Evolutionary conservation across 179 eudicot genomes (phyloP).

Genomic region (Corrigiola litoralis): DNA sequence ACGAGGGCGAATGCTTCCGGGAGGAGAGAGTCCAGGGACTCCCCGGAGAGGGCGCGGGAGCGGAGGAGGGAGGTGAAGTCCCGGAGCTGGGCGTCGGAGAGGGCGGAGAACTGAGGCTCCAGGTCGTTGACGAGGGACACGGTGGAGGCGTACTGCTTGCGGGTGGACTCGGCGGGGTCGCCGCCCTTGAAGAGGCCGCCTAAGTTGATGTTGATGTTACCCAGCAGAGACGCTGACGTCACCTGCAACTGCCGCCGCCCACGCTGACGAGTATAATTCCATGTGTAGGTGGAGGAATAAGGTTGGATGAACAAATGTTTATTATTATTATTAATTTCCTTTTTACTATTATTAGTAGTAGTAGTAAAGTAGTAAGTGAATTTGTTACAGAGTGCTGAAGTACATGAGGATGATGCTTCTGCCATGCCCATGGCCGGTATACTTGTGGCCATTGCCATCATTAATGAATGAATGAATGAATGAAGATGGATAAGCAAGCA

Average conservation of each 20-base stretch:
- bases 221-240: constrained; percentile 31
- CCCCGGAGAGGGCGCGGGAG: constrained; percentile 58
- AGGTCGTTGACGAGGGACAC: constrained; percentile 49
- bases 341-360: too few species aligned
- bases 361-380: too few species aligned
- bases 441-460: too few species aligned
- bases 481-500: too few species aligned
- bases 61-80: constrained; percentile 51
- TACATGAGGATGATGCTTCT: too few species aligned
- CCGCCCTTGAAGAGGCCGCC: constrained; percentile 64
- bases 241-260: constrained; percentile 7
- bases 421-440: too few species aligned
- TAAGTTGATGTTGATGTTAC: too few species aligned
- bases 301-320: too few species aligned
- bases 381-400: too few species aligned
- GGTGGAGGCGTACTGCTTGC: constrained; percentile 54
- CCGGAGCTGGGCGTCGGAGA: constrained; percentile 64
- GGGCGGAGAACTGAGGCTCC: constrained; percentile 46
- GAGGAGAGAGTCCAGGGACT: constrained; percentile 68
- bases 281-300: too few species aligned
- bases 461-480: too few species aligned
- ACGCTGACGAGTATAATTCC: neutral
- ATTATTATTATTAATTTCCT: too few species aligned
- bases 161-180: constrained; percentile 72
- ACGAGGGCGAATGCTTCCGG: constrained; percentile 96